Conservation (phyloP, 768 basidiomycete genomes). For the Leccinum disarticulatum region DNA sequence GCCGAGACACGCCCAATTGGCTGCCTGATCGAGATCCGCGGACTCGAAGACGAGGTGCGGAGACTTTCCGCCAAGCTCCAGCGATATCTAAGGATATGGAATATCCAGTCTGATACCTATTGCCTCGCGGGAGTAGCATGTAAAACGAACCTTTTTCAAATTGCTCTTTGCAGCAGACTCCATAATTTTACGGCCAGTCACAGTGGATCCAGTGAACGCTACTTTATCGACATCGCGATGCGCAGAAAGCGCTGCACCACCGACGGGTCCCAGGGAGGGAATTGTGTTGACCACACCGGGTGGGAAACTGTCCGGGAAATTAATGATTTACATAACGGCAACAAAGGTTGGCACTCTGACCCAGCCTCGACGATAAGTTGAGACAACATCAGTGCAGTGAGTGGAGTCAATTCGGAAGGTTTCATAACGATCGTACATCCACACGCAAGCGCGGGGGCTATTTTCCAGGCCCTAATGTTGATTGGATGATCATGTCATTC, state of each 20-base stretch:
- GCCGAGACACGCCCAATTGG: constrained; percentile 83
- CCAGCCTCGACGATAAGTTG: constrained; percentile 83
- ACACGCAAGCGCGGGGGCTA: constrained; percentile 87
- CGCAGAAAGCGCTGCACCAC: constrained; percentile 79
- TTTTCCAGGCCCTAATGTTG: constrained; percentile 74
- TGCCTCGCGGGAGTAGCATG: constrained; percentile 30
- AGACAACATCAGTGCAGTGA: constrained; percentile 81
- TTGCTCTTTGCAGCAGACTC: constrained; percentile 91
- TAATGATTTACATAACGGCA: constrained; percentile 15
- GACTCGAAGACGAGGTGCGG: constrained; percentile 88
- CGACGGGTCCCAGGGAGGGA: constrained; percentile 76
- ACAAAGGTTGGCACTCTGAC: constrained; percentile 38
- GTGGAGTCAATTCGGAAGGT: constrained; percentile 83
- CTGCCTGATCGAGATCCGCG: constrained; percentile 84
- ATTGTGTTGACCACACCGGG: constrained; percentile 90
- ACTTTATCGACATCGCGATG: constrained; percentile 91
- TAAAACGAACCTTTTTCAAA: constrained; percentile 73
- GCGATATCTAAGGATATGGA: constrained; percentile 56
- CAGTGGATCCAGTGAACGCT: constrained; percentile 92
- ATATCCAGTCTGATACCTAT: constrained; percentile 9
- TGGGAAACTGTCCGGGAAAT: constrained; percentile 62
- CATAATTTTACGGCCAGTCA: constrained; percentile 88
- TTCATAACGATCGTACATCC: constrained; percentile 97
- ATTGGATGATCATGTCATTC: constrained; percentile 3
- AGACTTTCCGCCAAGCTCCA: constrained; percentile 94